Conservation (phyloP, 441 rosid species). For the Cnidoscolus chayamansa region DNA sequence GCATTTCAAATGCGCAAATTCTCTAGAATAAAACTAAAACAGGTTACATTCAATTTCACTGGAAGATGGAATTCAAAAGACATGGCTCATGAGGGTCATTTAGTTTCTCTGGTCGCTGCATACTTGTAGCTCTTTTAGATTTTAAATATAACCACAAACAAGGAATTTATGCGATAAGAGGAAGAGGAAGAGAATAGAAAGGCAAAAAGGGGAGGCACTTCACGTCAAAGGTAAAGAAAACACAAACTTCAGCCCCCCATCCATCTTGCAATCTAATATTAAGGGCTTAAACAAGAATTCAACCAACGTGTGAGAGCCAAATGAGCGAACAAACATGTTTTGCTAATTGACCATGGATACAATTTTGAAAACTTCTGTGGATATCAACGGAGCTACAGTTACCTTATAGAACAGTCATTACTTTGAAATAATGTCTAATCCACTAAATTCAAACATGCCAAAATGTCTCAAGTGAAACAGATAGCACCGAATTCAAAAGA, state of each 20-base stretch:
- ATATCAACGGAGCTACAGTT: neutral
- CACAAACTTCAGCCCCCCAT: neutral
- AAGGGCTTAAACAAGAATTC: neutral
- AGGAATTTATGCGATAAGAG: too few relatives aligned
- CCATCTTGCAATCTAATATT: neutral
- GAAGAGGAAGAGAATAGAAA: too few relatives aligned
- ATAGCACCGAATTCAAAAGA: neutral
- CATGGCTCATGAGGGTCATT: neutral
- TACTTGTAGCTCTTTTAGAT: neutral
- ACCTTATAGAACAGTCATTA: neutral
- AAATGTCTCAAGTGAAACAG: neutral
- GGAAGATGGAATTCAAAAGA: neutral
- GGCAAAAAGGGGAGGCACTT: too few relatives aligned
- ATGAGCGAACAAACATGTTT: neutral
- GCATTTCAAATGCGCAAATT: neutral
- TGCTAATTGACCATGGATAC: neutral
- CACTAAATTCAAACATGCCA: conserved; percentile 3
- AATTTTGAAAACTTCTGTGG: neutral
- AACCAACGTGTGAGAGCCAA: neutral
- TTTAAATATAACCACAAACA: neutral
- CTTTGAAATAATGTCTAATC: neutral
- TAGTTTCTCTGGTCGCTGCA: neutral
- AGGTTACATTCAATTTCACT: too few relatives aligned
- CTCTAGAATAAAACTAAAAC: neutral
- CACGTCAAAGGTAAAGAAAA: too few relatives aligned